Evolutionary conservation across 2,329 filamentous ascomycete genomes (phyloP).

Genomic region (Colletotrichum gigasporum): DNA sequence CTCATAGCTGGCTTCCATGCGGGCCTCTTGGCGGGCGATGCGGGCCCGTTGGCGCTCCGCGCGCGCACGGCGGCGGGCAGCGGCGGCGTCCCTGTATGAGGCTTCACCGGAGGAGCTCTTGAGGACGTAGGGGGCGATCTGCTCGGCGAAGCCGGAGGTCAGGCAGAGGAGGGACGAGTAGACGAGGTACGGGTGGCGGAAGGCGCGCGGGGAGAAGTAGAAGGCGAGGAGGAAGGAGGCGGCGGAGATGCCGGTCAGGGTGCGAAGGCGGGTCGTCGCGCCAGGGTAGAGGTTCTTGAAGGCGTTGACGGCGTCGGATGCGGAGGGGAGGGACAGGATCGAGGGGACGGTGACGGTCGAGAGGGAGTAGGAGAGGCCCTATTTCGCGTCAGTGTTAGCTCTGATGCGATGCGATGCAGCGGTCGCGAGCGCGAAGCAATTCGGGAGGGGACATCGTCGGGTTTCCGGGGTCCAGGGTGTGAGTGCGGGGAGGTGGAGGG

Average conservation of each 20-base stretch:
- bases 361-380: conserved; percentile 92
- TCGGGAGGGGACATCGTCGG: not conserved
- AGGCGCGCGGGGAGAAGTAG: conserved; percentile 75
- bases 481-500: conserved; percentile 24
- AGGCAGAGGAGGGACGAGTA: conserved; percentile 80
- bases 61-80: conserved; percentile 39
- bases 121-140: conserved; percentile 56
- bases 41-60: conserved; percentile 38
- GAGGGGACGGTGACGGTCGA: conserved; percentile 81
- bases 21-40: conserved; percentile 44
- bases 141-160: conserved; percentile 66
- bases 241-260: conserved; percentile 74
- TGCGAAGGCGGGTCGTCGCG: conserved; percentile 71
- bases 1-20: conserved; percentile 78
- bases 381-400: conserved; percentile 14
- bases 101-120: conserved; percentile 38
- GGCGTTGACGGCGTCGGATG: conserved; percentile 74
- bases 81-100: conserved; percentile 36
- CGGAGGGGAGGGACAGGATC: conserved; percentile 82
- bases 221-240: conserved; percentile 82
- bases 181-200: conserved; percentile 88
- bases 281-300: conserved; percentile 73
- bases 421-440: not conserved
- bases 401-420: not conserved
- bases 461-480: not conserved